Base-by-base conservation (phyloP, 116 monocot genomes). In the Cymodocea nodosa region DNA sequence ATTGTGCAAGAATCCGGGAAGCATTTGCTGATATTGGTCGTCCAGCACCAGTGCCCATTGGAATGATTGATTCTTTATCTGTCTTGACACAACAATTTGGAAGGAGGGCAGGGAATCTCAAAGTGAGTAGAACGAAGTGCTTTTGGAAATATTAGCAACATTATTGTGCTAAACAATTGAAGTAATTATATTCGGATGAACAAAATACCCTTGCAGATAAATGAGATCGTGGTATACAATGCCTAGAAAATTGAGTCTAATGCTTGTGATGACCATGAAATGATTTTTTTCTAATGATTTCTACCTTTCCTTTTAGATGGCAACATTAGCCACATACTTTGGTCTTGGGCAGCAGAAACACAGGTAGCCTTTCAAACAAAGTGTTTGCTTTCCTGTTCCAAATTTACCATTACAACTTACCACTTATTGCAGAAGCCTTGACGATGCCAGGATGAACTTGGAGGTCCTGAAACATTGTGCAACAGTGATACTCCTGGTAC, bases 381-480 rank as follows among this genome's bases (percentile, higher is more conserved):
- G 49, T 15, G n/a, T 48, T n/a, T 19, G 39, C 15, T 23, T 58
- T 18, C 15, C 9, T 20, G 19, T 13, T 16, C 9, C 37, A 24
- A 34, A 15, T 19, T 30, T 22, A 22, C 12, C 11, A 7, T 1
- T 23, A 23, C 17, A 22, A 50, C 16, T 12, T 16, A 15, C 30
- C 30, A 30, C 3, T 30, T 30, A 30, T 55, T 56, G 68, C 82
- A 91, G 91, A 79, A 94, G 94, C 64, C 80, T 94, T 7, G 89
- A 89, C 4, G 94, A 94, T 71, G 94, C 82, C 0, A 68, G 84
- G 22, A 80, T 94, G 94, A 94, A 94, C 73, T 71, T 94, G 76
- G 94, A 89, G 65, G 94, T 94, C 49, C 70, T 94, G 74, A 94
- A 94, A 75, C 89, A 86, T 73, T 94, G 89, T 36, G 94, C 94